Evolutionary conservation across 2,329 filamentous ascomycete genomes (phyloP), one percentile per base, ranked within the genome.

Genomic region (Lachnellula arida): DNA sequence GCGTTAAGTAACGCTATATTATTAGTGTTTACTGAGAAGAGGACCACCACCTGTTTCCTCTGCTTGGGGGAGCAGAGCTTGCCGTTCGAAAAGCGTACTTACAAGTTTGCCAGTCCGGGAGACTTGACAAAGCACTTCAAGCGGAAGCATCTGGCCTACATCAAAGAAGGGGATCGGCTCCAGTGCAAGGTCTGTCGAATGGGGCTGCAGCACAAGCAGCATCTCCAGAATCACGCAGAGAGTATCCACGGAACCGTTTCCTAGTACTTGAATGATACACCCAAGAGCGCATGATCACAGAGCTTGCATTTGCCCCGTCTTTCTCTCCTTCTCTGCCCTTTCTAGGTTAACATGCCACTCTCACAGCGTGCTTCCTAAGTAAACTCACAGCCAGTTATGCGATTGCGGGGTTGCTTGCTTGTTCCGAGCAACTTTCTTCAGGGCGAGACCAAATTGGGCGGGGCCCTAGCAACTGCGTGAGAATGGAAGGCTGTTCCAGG

Each of bases 141-240:
- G 59, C 52, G 53, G 50, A 63, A 62, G 54, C 49, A 62, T 60
- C 40, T 62, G 19, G 35, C 53, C 44, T 9, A 61, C n/a, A n/a
- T n/a, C n/a, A 62, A 57, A 59, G 55, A 63, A 60, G 34, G 52
- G 34, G 56, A 61, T 58, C 55, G 42, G 54, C 32, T 62, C 32
- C 1, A 53, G 49, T 59, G 42, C 43, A 63, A 63, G 49, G 52
- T 62, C 50, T 63, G 28, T 61, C 47, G 44, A 60, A 64, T 65
- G 25, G 12, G 11, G 19, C 49, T 65, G 32, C 11, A 62, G 55
- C 35, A 63, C 22, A 63, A 60, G 54, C 14, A 50, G 46, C 35
- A 61, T 57, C 46, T 63, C 39, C 23, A 58, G 51, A 60, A 61
- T 58, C 47, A 65, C 51, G 44, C 23, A 56, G 14, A 50, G 35